Evolutionary conservation across 257 asterid genomes (phyloP).

Genomic region (Verbascum thapsus): DNA sequence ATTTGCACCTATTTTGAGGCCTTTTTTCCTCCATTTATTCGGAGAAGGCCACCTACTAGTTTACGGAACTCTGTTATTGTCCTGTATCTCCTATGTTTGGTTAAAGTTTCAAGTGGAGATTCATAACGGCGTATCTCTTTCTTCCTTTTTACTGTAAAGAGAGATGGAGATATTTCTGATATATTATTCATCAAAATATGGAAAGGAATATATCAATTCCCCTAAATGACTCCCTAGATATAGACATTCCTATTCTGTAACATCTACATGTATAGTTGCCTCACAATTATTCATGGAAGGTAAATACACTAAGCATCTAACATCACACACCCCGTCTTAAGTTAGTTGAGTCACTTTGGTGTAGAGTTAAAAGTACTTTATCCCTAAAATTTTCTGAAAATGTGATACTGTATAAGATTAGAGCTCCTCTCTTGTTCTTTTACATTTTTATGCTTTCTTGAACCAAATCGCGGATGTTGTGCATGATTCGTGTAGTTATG

Average conservation of each 20-base stretch:
- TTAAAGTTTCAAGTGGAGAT: background rate
- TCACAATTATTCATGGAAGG: background rate
- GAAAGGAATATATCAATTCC: too few relatives aligned
- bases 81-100: background rate
- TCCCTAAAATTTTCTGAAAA: too few relatives aligned
- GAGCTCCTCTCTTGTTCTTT: background rate
- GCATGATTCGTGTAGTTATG: background rate
- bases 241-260: too few relatives aligned
- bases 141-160: too few relatives aligned
- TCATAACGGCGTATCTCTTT: too few relatives aligned
- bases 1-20: background rate
- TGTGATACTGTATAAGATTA: too few relatives aligned
- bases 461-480: background rate
- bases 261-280: background rate
- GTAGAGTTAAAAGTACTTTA: too few relatives aligned
- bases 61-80: background rate
- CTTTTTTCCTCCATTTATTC: conserved; percentile 1
- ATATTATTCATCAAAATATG: too few relatives aligned
- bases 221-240: too few relatives aligned
- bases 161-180: too few relatives aligned
- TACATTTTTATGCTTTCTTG: conserved; percentile 1
- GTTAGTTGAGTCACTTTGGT: too few relatives aligned
- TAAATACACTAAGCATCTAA: background rate
- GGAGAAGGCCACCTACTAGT: background rate
- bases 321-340: too few relatives aligned